Base-by-base conservation (phyloP, 1,284 basidiomycete species). In the Pseudozyma tsukubaensis region DNA sequence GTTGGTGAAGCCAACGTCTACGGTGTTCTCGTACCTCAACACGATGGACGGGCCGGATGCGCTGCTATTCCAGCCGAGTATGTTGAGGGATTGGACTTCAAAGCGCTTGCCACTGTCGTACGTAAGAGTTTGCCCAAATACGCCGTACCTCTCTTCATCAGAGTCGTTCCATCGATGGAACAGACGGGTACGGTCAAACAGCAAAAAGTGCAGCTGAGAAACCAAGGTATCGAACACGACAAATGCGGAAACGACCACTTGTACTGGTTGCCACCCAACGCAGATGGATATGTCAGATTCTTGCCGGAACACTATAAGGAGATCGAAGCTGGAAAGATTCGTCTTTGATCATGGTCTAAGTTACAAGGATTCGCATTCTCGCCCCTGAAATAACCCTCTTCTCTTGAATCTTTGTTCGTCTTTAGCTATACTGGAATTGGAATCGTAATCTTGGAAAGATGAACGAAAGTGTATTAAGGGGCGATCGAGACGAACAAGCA, bases 41-140 rank as follows among this genome's bases (percentile, higher is more conserved):
- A 85, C 65, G 84, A 85, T 43, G 84, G 84, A 5, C 71, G 84
- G 4, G 84, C 84, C 4, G 84, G 84, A 8, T 85, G 84, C 56
- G 84, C 82, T 3, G 84, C 84, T 7, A 83, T 85, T 40, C 84
- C 84, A 4, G 24, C 53, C 14, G 56, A 68, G 40, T 48, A 55
- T 11, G 45, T 59, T 1, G 39, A 51, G 1, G 35, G 49, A 7
- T n/a, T 84, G 37, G 83, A 85, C 72, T 76, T 73, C 4, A 67
- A 53, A 12, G 29, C 43, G n/a, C 72, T 85, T n/a, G 76, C 79
- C 6, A 4, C 14, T 6, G 77, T 80, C 37, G 84, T 80, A 0
- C 37, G 72, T 16, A 80, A 79, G 59, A 53, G 57, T 9, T 59
- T 85, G 34, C 84, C 84, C 35, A 84, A 82, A 53, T 85, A 84